These are phyloP conservation scores for Auricularia sp. DNA, from an alignment of 768 basidiomycete genomes.

Conservation along the genomic window DNA sequence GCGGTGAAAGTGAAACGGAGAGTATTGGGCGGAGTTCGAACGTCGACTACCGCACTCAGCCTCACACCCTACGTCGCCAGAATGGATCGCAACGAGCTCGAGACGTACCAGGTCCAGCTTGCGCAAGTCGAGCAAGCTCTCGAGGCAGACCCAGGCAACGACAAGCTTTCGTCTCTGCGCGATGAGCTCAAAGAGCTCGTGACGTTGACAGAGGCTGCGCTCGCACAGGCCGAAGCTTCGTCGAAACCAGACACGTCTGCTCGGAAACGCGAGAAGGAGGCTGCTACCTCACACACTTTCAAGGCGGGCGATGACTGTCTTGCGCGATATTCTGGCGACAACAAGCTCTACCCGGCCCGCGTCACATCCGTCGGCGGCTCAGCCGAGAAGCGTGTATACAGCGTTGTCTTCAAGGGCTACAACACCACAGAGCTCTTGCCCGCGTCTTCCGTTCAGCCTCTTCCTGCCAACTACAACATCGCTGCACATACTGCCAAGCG, in stretches of 20 bases:
- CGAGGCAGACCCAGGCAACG: conserved; percentile 60
- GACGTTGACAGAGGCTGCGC: conserved; percentile 60
- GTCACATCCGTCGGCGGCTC: conserved; percentile 80
- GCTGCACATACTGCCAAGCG: conserved; percentile 47
- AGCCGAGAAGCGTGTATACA: conserved; percentile 72
- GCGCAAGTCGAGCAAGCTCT: conserved; percentile 81
- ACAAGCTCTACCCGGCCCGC: conserved; percentile 79
- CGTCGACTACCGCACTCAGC: no score
- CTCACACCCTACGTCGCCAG: no score
- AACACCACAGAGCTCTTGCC: conserved; percentile 83
- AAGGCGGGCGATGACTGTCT: conserved; percentile 77
- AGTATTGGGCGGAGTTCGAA: no score
- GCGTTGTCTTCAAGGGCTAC: conserved; percentile 85
- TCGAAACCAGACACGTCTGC: conserved; percentile 41
- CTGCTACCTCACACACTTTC: conserved; percentile 46
- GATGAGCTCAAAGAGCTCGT: conserved; percentile 79
- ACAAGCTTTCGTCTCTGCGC: conserved; percentile 60
- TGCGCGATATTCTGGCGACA: conserved; percentile 78
- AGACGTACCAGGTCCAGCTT: conserved; percentile 83
- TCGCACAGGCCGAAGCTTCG: conserved; percentile 57
- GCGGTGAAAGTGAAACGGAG: no score
- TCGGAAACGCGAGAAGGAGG: conserved; percentile 40
- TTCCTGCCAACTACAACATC: conserved; percentile 33
- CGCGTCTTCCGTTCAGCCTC: conserved; percentile 54
- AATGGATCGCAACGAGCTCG: conserved; percentile 64